These are phyloP conservation scores for Coelastrella sp. DNA, from an alignment of 139 green algal genomes.

Conservation along the genomic window DNA sequence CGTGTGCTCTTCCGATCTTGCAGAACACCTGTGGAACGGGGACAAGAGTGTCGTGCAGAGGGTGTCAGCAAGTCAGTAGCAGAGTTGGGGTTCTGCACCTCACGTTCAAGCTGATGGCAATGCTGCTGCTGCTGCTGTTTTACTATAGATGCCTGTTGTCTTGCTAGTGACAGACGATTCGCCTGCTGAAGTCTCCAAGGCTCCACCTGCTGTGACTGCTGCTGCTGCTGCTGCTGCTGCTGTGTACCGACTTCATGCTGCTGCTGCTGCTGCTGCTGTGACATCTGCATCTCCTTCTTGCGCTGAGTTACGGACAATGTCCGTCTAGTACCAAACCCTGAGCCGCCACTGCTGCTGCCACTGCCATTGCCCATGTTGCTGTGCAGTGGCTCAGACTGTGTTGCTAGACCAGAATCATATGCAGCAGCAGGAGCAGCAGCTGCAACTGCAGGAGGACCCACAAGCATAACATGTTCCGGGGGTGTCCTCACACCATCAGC, in stretches of 20 bases:
- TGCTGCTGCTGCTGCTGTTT: conserved; percentile 10
- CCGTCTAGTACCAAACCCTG: background rate
- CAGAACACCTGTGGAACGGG: too few species aligned
- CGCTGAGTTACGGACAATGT: background rate
- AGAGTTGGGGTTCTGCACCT: too few species aligned
- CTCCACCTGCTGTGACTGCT: background rate
- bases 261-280: background rate
- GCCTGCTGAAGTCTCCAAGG: background rate
- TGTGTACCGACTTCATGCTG: too few species aligned
- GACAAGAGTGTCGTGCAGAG: too few species aligned
- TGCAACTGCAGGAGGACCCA: background rate
- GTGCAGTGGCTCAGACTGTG: too few species aligned
- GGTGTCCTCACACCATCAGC: too few species aligned
- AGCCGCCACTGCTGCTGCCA: background rate
- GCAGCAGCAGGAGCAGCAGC: background rate
- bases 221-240: background rate
- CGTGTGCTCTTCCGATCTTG: too few species aligned
- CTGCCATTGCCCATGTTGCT: conserved; percentile 12
- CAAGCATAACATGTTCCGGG: too few species aligned
- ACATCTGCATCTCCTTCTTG: background rate
- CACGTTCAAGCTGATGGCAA: background rate
- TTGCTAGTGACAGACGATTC: background rate
- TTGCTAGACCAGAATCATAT: too few species aligned
- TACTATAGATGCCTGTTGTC: background rate
- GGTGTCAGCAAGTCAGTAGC: too few species aligned